Evolutionary conservation across 495 filamentous ascomycete genomes (phyloP).

Genomic region (Tetracladium setigerum): DNA sequence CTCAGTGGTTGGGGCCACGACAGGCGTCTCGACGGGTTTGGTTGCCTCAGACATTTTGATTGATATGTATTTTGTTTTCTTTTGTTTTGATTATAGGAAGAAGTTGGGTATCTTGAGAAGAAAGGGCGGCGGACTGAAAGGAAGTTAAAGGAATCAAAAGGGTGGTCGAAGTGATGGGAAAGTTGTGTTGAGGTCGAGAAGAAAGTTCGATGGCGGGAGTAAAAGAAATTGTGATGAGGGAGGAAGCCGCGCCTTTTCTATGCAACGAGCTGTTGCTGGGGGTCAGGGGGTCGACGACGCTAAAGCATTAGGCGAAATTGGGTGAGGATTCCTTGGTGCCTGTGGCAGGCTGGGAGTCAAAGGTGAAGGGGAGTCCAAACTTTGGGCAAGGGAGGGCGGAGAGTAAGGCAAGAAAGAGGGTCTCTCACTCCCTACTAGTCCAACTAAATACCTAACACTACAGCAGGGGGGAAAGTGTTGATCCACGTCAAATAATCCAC

Average conservation of each 20-base stretch:
- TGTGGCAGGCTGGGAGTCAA: too few relatives aligned
- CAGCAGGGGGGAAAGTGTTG: too few relatives aligned
- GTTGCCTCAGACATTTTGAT: constrained; percentile 20
- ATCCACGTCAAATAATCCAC: too few relatives aligned
- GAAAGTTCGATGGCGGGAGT: neutral
- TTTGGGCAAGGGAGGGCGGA: too few relatives aligned
- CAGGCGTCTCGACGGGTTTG: constrained; percentile 27
- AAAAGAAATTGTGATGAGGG: neutral
- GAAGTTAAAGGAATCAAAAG: neutral
- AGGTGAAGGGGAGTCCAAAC: too few relatives aligned
- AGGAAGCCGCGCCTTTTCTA: neutral
- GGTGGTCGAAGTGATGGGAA: neutral
- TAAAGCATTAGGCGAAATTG: neutral
- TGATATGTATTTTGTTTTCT: neutral
- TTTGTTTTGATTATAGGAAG: neutral
- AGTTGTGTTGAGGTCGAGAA: neutral
- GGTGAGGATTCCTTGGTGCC: too few relatives aligned
- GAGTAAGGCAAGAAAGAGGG: too few relatives aligned
- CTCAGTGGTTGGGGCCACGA: constrained; percentile 37
- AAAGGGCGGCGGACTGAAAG: neutral
- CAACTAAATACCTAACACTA: too few relatives aligned
- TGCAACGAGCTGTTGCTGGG: neutral
- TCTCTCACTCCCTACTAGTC: too few relatives aligned
- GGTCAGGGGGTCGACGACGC: neutral
- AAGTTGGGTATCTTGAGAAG: constrained; percentile 2